Base-by-base conservation (phyloP, 1,139 yeast genomes). In the Cylindricascospora bacillispora region DNA sequence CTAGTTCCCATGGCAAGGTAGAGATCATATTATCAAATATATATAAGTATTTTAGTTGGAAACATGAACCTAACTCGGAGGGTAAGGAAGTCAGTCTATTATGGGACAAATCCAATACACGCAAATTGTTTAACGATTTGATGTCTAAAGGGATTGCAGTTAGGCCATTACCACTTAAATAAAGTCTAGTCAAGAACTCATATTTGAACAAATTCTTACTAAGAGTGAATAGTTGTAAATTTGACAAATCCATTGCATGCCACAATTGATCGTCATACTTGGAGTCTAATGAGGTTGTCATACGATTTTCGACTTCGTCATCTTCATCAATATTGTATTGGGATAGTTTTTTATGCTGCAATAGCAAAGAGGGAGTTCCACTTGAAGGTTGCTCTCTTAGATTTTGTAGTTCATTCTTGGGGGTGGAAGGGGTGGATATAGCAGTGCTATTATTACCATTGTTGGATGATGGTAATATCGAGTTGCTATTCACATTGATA, bases 171-270 rank as follows among this genome's bases (percentile, higher is more conserved):
- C 93, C 93, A 56, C 79, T 82, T 48, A 92, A 62, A 52, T 80
- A 89, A 34, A 92, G 65, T 37, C 89, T 77, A 49, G 92, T 93
- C 48, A 92, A 66, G 48, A 92, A 92, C 37, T 71, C 70, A 55
- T 85, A 92, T 30, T 74, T 73, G 62, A 85, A 83, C 34, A 92
- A 59, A 44, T 76, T 78, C 15, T 79, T 73, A 11, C 85, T 72
- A 26, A 86, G 47, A 38, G 71, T 68, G 39, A 73, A 64, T 32
- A 89, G 62, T 15, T 93, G 85, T 56, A 89, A 93, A 34, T 95
- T 95, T 43, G 93, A 74, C 41, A 89, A 63, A 59, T 92, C 99
- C 42, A 92, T 63, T 15, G 89, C 92, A 33, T 93, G 80, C 99
- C 99, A 92, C 47, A 80, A 67, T 57, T 86, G 95, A n/a, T 56